Evolutionary conservation across 345 rosid species (phyloP).

Genomic region (Iberis pinnata): DNA sequence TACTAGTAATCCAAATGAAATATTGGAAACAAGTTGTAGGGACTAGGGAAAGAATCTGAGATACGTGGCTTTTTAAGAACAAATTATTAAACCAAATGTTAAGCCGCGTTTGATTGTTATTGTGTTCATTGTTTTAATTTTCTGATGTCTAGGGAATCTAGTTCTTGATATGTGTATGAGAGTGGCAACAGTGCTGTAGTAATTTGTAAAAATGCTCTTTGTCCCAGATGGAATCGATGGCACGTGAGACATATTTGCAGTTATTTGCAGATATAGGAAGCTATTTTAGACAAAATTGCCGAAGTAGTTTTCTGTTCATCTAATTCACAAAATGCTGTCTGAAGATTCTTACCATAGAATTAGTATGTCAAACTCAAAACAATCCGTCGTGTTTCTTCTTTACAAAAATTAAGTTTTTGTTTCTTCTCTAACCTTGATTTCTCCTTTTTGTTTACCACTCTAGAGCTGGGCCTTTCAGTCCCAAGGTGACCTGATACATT

Average conservation of each 20-base stretch:
- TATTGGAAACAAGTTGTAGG: neutral
- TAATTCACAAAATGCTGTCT: slow-evolving; percentile 9
- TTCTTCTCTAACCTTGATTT: slow-evolving; percentile 1
- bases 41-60: neutral
- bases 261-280: slow-evolving; percentile 32
- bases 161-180: slow-evolving; percentile 9
- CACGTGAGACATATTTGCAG: slow-evolving; percentile 80
- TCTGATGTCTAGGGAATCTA: slow-evolving; percentile 14
- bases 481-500: slow-evolving; percentile 65
- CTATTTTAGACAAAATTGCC: slow-evolving; percentile 11
- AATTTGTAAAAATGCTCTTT: slow-evolving; percentile 50
- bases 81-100: slow-evolving; percentile 1
- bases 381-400: slow-evolving; percentile 6
- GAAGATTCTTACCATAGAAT: neutral
- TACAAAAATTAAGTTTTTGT: neutral
- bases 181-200: slow-evolving; percentile 21
- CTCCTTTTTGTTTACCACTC: slow-evolving; percentile 25
- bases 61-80: neutral
- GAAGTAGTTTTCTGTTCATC: slow-evolving; percentile 14
- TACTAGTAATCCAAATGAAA: slow-evolving; percentile 13
- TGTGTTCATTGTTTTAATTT: slow-evolving; percentile 7
- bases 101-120: neutral
- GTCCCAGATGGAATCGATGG: slow-evolving; percentile 96
- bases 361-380: neutral
- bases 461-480: slow-evolving; percentile 76